Percentiles rank a stretch among this genome's conserved stretches.
These are phyloP conservation scores for Nectriaceae sp. DNA, from an alignment of 2,329 filamentous ascomycete species.

Conservation along the genomic window DNA sequence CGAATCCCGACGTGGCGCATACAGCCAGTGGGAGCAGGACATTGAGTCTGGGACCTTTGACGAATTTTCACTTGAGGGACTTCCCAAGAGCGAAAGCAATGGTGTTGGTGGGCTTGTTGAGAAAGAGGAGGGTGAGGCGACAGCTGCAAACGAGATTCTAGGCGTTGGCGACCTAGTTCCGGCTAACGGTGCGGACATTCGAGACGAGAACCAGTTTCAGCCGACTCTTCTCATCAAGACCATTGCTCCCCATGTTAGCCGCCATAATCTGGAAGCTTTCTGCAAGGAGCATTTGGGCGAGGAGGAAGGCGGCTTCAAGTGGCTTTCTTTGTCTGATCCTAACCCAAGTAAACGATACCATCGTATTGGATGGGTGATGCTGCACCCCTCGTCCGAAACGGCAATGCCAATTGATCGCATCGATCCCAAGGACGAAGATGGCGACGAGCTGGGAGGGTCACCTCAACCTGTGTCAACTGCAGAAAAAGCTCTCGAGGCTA, in stretches of 20 bases:
- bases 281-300: slow-evolving; percentile 94
- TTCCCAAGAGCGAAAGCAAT: slow-evolving; percentile 91
- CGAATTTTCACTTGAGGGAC: slow-evolving; percentile 90
- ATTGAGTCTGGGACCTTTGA: slow-evolving; percentile 85
- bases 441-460: slow-evolving; percentile 58
- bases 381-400: slow-evolving; percentile 76
- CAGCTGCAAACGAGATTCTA: slow-evolving; percentile 86
- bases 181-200: slow-evolving; percentile 78
- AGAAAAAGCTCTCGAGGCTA: slow-evolving; percentile 86
- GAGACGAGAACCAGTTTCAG: slow-evolving; percentile 84
- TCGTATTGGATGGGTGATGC: slow-evolving; percentile 97
- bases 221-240: slow-evolving; percentile 97
- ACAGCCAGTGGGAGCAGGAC: slow-evolving; percentile 87
- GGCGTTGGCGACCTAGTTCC: slow-evolving; percentile 91
- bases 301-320: slow-evolving; percentile 89
- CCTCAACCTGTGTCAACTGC: slow-evolving; percentile 61
- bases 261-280: slow-evolving; percentile 89
- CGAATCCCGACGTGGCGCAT: slow-evolving; percentile 76
- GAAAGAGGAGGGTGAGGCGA: slow-evolving; percentile 94
- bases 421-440: slow-evolving; percentile 72
- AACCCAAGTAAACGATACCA: slow-evolving; percentile 98
- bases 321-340: slow-evolving; percentile 92
- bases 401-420: slow-evolving; percentile 66
- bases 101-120: slow-evolving; percentile 82
- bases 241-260: slow-evolving; percentile 92